Evolutionary conservation across 2,329 filamentous ascomycete species (phyloP), one percentile per base, ranked within the genome.

Genomic region (Fusarium caatingaense): DNA sequence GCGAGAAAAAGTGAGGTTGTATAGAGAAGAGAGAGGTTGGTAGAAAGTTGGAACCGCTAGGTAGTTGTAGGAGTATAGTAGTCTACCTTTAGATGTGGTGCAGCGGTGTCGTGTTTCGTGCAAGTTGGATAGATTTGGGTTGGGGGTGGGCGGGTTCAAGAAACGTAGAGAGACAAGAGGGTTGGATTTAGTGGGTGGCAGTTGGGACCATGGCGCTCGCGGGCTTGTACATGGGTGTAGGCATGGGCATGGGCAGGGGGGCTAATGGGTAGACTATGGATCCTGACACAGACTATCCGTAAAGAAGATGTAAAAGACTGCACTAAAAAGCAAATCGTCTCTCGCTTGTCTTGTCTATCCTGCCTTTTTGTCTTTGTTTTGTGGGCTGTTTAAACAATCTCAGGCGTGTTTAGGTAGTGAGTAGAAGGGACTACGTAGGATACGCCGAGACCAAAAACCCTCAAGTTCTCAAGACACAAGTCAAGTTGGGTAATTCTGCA

Each of bases 161-260:
- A 72, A 66, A 68, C 56, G 48, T 60, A 55, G 40, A 51, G 61
- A 60, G 61, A 64, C 46, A 49, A 68, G 56, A 71, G 50, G 46
- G 50, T 64, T 54, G 32, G 47, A 18, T 37, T 37, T 49, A 71
- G 67, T 56, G 60, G 67, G 51, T 69, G 69, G 67, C 72, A 64
- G 68, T 76, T 73, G 72, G 46, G 69, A 74, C 60, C 72, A 74
- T 75, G 63, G 73, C 73, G 73, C 57, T 72, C 47, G 32, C 63
- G 41, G 46, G 64, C 55, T 65, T 67, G 63, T 54, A 60, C 49
- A 32, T 23, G 56, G 56, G 37, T 20, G 32, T 15, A 32, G 47
- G 20, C 20, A 59, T 25, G 58, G 58, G 34, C 44, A 59, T 60
- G 60, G 32, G 25, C 28, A 44, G 18, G 34, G 34, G 34, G 18